Evolutionary conservation across 148 eudicot species (phyloP).

Genomic region (Agrostemma githago): DNA sequence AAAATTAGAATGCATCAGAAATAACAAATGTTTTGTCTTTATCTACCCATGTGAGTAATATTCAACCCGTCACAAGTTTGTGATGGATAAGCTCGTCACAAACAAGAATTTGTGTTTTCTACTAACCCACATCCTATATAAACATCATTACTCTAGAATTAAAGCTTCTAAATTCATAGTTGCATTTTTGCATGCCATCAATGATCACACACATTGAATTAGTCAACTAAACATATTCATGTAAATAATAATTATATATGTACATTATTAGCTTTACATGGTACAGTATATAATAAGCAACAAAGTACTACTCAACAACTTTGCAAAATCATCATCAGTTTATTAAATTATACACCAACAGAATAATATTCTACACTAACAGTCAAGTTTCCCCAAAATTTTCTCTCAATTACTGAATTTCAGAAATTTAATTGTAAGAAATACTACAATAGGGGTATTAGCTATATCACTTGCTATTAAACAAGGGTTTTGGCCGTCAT

Average conservation of each 20-base stretch:
- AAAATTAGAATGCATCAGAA: no score
- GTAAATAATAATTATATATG: not conserved
- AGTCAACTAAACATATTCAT: not conserved
- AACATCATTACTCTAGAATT: conserved; percentile 11
- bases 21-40: no score
- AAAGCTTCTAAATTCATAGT: not conserved
- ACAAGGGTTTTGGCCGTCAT: not conserved
- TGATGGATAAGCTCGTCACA: no score
- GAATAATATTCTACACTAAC: not conserved
- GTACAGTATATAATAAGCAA: not conserved
- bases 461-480: not conserved
- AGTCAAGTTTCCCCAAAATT: not conserved
- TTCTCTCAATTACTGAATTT: no score
- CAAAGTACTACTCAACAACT: not conserved
- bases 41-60: no score
- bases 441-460: not conserved
- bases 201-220: not conserved
- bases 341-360: not conserved
- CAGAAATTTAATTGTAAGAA: not conserved
- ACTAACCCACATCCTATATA: conserved; percentile 14
- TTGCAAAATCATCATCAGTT: not conserved
- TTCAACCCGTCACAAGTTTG: no score
- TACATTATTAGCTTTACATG: not conserved
- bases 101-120: not conserved
- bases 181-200: not conserved